These are phyloP conservation scores for Kodamaea ohmeri DNA, from an alignment of 1,139 yeast genomes.

Conservation along the genomic window DNA sequence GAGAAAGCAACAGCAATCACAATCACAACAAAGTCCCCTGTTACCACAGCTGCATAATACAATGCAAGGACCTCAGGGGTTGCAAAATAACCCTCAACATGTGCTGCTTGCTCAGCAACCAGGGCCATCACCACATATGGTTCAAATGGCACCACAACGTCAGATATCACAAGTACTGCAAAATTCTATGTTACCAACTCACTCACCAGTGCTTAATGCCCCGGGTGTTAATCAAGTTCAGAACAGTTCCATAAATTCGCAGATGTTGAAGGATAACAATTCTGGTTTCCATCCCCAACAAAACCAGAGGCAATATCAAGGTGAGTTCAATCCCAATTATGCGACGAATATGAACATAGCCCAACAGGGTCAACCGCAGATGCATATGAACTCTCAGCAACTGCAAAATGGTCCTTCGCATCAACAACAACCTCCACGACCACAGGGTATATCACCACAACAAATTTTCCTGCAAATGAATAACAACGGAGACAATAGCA, in stretches of 20 bases:
- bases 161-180: conserved; percentile 9
- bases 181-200: conserved; percentile 6
- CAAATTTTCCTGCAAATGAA: conserved; percentile 37
- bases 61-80: conserved; percentile 4
- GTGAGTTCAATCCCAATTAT: conserved; percentile 12
- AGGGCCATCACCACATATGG: conserved; percentile 3
- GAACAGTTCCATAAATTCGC: conserved; percentile 9
- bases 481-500: conserved; percentile 15
- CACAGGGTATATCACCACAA: conserved; percentile 36
- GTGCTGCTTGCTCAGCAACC: conserved; percentile 3
- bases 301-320: conserved; percentile 9
- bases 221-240: conserved; percentile 7
- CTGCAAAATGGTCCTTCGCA: conserved; percentile 10
- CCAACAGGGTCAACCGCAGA: conserved; percentile 17
- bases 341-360: conserved; percentile 7
- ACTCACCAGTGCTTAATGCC: conserved; percentile 11
- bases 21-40: conserved; percentile 7
- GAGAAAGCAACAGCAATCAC: conserved; percentile 28
- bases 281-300: conserved; percentile 9
- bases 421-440: conserved; percentile 12
- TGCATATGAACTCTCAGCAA: conserved; percentile 10
- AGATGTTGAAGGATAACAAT: conserved; percentile 9
- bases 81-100: conserved; percentile 6
- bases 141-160: conserved; percentile 5
- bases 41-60: conserved; percentile 6